These are phyloP conservation scores for Podospora anserina DNA, from an alignment of 495 filamentous ascomycete species.

Conservation along the genomic window DNA sequence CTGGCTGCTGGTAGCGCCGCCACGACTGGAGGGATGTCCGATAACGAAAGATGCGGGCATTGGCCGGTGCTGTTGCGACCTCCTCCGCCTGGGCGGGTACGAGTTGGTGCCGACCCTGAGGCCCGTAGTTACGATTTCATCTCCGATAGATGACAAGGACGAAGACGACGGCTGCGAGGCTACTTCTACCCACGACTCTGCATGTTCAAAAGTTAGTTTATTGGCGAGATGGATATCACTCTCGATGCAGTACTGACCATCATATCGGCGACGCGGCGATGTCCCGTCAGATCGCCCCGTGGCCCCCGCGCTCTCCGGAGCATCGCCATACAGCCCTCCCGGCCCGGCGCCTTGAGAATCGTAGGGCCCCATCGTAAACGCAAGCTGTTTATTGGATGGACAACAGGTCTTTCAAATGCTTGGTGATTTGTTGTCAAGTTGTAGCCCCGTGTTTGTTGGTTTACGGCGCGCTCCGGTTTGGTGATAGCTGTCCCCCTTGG, in stretches of 20 bases:
- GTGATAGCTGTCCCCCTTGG: constrained; percentile 7
- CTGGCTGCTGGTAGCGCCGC: constrained; percentile 68
- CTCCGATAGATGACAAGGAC: constrained; percentile 82
- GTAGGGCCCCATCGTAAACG: constrained; percentile 21
- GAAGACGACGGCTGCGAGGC: constrained; percentile 86
- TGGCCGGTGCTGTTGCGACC: constrained; percentile 47
- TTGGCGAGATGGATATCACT: neutral
- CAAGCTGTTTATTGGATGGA: neutral
- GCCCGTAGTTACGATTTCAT: constrained; percentile 85
- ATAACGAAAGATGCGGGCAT: constrained; percentile 36
- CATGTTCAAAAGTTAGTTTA: constrained; percentile 37
- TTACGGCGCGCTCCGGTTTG: neutral
- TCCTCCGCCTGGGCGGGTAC: constrained; percentile 54
- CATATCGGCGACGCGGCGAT: constrained; percentile 31
- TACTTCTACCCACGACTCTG: constrained; percentile 97
- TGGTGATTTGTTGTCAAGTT: neutral
- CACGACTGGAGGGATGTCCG: constrained; percentile 42
- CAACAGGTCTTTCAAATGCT: neutral
- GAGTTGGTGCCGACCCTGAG: constrained; percentile 63
- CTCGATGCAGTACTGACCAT: constrained; percentile 33
- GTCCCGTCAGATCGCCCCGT: constrained; percentile 19
- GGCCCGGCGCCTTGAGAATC: constrained; percentile 21
- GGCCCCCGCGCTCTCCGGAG: constrained; percentile 10
- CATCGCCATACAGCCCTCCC: constrained; percentile 9
- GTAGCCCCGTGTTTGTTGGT: neutral